These are phyloP conservation scores for Tolypocladium inflatum DNA, from an alignment of 2,329 filamentous ascomycete genomes.

Conservation along the genomic window DNA sequence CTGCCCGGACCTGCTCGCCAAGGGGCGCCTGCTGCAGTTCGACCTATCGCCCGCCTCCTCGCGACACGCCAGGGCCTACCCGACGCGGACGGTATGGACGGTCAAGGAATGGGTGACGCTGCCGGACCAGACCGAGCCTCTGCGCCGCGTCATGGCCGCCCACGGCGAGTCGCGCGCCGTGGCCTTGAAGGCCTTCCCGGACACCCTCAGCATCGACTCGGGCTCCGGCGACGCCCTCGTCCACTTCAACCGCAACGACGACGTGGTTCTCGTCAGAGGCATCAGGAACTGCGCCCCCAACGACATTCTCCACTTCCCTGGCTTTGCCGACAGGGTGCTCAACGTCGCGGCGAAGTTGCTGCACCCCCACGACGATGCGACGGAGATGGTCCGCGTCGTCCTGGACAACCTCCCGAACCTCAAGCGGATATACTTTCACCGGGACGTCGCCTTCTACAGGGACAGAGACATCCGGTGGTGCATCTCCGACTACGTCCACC, in stretches of 20 bases:
- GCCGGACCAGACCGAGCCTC: conserved; percentile 14
- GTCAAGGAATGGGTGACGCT: conserved; percentile 15
- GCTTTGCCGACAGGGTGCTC: conserved; percentile 18
- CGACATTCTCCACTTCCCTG: conserved; percentile 9
- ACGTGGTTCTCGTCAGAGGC: conserved; percentile 18
- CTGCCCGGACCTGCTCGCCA: conserved; percentile 16
- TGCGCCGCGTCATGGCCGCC: conserved; percentile 21
- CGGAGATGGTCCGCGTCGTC: no score
- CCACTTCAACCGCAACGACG: conserved; percentile 18
- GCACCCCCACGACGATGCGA: no score
- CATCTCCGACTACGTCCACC: conserved; percentile 16
- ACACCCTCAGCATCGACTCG: conserved; percentile 18
- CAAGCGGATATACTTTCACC: conserved; percentile 14
- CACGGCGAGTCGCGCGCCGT: conserved; percentile 25
- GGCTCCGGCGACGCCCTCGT: conserved; percentile 14
- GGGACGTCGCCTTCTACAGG: fast-evolving
- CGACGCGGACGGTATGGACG: conserved; percentile 4
- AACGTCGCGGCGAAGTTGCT: conserved; percentile 20
- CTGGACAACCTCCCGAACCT: conserved; percentile 14
- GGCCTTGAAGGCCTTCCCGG: conserved; percentile 19
- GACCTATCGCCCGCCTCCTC: not conserved
- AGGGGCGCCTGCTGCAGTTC: conserved; percentile 12
- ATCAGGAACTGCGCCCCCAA: not conserved
- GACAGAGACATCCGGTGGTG: conserved; percentile 19
- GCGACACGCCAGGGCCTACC: not conserved